Base-by-base conservation (phyloP, 495 filamentous ascomycete species). In the Aspergillus biplanus region DNA sequence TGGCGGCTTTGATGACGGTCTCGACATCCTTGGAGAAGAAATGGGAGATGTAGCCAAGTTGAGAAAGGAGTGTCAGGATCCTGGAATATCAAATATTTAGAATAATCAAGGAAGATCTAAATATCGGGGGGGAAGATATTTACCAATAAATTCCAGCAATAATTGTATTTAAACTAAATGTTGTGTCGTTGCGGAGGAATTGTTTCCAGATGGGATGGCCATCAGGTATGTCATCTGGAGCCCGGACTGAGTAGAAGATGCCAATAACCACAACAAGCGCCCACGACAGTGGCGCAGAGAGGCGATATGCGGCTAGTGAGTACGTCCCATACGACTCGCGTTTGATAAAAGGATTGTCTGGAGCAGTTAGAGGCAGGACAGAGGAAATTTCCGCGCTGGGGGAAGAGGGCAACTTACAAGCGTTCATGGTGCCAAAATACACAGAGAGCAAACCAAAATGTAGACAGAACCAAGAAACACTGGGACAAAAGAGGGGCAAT, bases 131-230 rank as follows among this genome's bases (percentile, higher is more conserved):
- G 3, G 44, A 44, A 21, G n/a, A 18, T 55, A 33, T 9, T 35
- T 78, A 92, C 90, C 91, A 96, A 80, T 92, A 97, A 63, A 95
- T 81, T 37, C 81, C 84, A 12, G 87, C 86, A 63, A 95, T 86
- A 65, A 88, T 73, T 9, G 81, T 75, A 73, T 89, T 91, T 73
- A 91, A 79, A 18, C 89, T 86, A 75, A 96, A 97, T 0, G 90
- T 87, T 2, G 92, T 93, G 47, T 74, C 74, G 64, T 87, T 83
- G 47, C 72, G 74, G 61, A 79, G 73, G 67, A 90, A 92, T 69
- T 92, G 86, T 42, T 83, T 82, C 89, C 89, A 92, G 65, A 92
- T 89, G 50, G 73, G 75, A 58, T 83, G 79, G 50, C 77, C 69
- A 66, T 85, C 76, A 64, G 81, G 75, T 49, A 82, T 84, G 69